A percentile compares a stretch with the other conserved stretches of the same genome.
Conservation (phyloP, 2,329 filamentous ascomycete genomes). For the Apiospora arundinis region DNA sequence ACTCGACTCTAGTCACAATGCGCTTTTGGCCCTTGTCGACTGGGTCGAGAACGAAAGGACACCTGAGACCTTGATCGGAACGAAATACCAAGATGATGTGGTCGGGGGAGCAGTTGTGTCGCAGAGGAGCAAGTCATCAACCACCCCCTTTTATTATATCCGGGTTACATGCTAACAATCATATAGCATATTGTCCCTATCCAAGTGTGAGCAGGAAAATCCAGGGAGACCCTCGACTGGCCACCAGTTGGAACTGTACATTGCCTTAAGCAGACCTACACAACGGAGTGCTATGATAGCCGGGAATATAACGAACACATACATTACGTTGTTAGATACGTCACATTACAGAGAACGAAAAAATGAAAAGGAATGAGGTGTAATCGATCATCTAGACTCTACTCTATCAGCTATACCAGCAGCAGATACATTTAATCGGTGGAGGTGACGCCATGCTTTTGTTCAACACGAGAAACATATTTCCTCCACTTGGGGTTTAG, state of each 20-base stretch:
- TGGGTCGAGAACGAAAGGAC: constrained; percentile 28
- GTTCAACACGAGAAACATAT: not conserved
- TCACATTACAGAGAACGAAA: too few relatives aligned
- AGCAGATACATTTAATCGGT: not conserved
- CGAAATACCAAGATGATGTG: constrained; percentile 28
- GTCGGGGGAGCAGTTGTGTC: constrained; percentile 25
- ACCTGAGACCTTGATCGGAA: constrained; percentile 27
- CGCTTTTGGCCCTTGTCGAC: constrained; percentile 25
- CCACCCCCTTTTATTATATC: not conserved
- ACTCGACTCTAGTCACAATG: constrained; percentile 28
- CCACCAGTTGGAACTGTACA: constrained; percentile 28
- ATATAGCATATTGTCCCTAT: constrained; percentile 27
- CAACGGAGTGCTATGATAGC: not conserved
- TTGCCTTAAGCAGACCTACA: not conserved
- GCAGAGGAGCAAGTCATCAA: constrained; percentile 29
- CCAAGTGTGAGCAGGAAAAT: constrained; percentile 26
- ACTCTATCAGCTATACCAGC: not conserved
- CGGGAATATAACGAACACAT: too few relatives aligned
- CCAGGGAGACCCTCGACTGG: constrained; percentile 24
- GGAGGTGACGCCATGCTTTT: not conserved
- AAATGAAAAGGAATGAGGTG: too few relatives aligned
- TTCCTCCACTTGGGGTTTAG: constrained; percentile 28
- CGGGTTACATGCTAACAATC: not conserved
- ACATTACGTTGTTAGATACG: too few relatives aligned
- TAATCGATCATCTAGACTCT: not conserved